phyloP scores from a whole-genome alignment of 164 flowering plant species.

The Kalanchoe fedtschenkoi region DNA sequence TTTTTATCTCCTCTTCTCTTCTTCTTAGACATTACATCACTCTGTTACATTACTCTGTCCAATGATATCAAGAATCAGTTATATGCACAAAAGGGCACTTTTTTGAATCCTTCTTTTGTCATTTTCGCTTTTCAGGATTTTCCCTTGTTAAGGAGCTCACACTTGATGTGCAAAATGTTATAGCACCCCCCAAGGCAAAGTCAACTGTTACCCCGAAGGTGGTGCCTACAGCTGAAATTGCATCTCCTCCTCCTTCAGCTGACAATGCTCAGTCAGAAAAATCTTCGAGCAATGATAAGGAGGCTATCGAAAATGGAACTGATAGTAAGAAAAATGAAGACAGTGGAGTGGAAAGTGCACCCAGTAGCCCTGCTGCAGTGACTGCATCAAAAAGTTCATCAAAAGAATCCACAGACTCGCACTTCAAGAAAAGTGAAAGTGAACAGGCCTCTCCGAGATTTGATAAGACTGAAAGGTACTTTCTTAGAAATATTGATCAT shows the following conservation, averaged over 20 bases:
- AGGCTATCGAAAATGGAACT: conserved; percentile 27
- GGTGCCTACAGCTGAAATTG: conserved; percentile 20
- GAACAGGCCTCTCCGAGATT: conserved; percentile 44
- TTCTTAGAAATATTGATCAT: background rate
- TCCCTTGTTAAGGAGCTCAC: conserved; percentile 78
- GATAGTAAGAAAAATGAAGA: conserved; percentile 31
- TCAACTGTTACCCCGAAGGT: conserved; percentile 24
- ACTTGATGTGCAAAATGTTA: conserved; percentile 69
- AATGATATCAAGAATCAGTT: background rate
- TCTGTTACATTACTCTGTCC: background rate
- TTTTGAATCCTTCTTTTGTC: background rate
- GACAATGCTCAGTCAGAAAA: conserved; percentile 37
- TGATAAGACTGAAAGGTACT: conserved; percentile 49
- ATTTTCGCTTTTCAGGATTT: conserved; percentile 47
- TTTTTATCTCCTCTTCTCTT: background rate
- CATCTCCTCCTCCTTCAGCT: conserved; percentile 22
- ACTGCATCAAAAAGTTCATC: conserved; percentile 38
- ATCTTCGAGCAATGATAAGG: conserved; percentile 23
- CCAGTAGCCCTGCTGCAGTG: conserved; percentile 40
- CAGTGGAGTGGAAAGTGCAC: conserved; percentile 42
- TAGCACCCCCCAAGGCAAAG: conserved; percentile 65
- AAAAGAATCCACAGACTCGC: conserved; percentile 33
- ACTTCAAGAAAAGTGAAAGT: conserved; percentile 20
- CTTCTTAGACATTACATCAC: too few relatives aligned
- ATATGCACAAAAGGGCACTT: background rate